Evolutionary conservation across 805 yeast species (phyloP).

Genomic region (Cyberlindnera galapagoensis): DNA sequence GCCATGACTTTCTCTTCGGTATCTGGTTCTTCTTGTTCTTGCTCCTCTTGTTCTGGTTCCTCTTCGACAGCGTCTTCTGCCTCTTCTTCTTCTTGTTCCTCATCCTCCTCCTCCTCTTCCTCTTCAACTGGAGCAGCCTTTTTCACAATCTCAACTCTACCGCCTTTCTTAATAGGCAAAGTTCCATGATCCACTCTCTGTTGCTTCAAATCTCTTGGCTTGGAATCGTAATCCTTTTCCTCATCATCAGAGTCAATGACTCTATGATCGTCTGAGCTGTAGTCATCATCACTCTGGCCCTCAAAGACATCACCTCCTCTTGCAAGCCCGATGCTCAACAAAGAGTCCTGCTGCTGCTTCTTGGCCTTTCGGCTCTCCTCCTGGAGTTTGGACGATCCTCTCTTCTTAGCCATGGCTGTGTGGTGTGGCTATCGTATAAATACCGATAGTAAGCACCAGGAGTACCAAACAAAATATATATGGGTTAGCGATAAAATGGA

Average conservation of each 20-base stretch:
- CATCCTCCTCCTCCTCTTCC: conserved; percentile 23
- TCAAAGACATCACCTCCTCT: conserved; percentile 17
- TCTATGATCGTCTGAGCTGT: conserved; percentile 5
- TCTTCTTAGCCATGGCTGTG: conserved; percentile 32
- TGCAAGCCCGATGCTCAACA: conserved; percentile 19
- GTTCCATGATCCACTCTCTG: conserved; percentile 51
- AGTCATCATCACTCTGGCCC: conserved; percentile 7
- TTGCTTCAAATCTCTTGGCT: conserved; percentile 52
- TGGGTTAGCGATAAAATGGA: background rate
- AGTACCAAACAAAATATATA: background rate
- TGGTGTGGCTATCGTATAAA: too few species aligned
- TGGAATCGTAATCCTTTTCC: conserved; percentile 73
- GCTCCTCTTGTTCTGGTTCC: conserved; percentile 9
- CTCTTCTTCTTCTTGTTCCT: conserved; percentile 21
- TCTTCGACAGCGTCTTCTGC: conserved; percentile 26
- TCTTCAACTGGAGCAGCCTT: conserved; percentile 21
- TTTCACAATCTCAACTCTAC: conserved; percentile 64
- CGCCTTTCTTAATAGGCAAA: conserved; percentile 76
- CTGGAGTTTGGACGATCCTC: conserved; percentile 28
- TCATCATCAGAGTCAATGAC: conserved; percentile 30
- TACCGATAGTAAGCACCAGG: background rate
- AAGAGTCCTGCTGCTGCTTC: conserved; percentile 19
- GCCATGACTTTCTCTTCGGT: conserved; percentile 49
- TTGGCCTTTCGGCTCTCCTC: conserved; percentile 26
- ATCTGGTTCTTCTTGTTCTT: conserved; percentile 32